Evolutionary conservation across 306 rosid genomes (phyloP).

Genomic region (Fragaria ananassa): DNA sequence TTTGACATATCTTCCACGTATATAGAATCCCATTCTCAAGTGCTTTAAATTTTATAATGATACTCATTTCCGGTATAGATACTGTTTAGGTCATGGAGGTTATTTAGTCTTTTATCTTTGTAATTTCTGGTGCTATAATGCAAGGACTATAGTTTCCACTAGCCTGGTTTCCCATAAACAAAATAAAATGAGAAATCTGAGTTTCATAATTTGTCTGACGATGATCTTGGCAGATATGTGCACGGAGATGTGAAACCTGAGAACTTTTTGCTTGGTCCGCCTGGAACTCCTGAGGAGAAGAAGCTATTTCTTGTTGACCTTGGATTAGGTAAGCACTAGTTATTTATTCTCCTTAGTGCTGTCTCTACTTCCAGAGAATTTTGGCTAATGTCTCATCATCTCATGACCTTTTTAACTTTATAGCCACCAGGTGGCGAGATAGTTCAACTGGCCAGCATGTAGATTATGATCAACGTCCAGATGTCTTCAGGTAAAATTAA

Average conservation of each 20-base stretch:
- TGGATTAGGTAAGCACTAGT: slow-evolving; percentile 38
- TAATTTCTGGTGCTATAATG: background rate
- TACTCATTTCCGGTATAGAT: background rate
- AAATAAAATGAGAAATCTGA: background rate
- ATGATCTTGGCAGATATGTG: slow-evolving; percentile 40
- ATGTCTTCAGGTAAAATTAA: slow-evolving; percentile 40
- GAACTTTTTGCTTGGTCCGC: slow-evolving; percentile 50
- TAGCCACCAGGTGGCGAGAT: slow-evolving; percentile 49
- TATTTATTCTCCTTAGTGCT: background rate
- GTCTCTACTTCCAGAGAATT: background rate
- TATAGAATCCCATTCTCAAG: background rate
- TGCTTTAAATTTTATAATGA: background rate
- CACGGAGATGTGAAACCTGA: slow-evolving; percentile 58
- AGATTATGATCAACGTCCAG: slow-evolving; percentile 54
- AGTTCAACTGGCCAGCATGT: slow-evolving; percentile 46
- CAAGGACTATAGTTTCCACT: background rate
- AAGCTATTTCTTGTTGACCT: slow-evolving; percentile 54
- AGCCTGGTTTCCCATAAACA: background rate
- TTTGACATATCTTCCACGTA: background rate
- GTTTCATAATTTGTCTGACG: slow-evolving; percentile 4
- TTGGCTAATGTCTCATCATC: slow-evolving; percentile 10
- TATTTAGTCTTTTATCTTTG: background rate
- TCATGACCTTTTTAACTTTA: background rate
- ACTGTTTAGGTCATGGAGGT: slow-evolving; percentile 5
- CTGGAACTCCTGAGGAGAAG: slow-evolving; percentile 45